These are phyloP conservation scores for Tarenaya hassleriana DNA, from an alignment of 345 rosid genomes.

Conservation along the genomic window DNA sequence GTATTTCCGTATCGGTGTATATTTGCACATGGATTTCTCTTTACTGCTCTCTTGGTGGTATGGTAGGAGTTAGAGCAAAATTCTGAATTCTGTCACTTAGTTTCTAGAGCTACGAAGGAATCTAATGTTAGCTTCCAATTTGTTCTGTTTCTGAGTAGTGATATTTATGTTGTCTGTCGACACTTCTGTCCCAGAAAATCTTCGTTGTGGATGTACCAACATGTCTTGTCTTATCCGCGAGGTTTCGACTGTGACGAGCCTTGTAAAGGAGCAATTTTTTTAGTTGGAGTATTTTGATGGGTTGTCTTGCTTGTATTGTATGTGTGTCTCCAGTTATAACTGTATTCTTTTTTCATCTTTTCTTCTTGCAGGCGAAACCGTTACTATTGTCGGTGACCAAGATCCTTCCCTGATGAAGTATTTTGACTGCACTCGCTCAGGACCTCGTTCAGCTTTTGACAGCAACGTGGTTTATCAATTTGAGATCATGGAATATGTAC, in stretches of 20 bases:
- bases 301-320: neutral
- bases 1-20: neutral
- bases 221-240: neutral
- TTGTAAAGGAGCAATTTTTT: neutral
- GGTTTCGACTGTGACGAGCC: neutral
- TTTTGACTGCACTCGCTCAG: constrained; percentile 92
- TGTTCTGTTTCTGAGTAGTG: neutral
- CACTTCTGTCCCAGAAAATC: neutral
- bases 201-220: neutral
- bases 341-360: constrained; percentile 9
- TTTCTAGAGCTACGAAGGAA: too few species aligned
- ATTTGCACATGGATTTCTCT: constrained; percentile 6
- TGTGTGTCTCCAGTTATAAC: constrained; percentile 12
- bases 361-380: constrained; percentile 65
- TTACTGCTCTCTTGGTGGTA: too few species aligned
- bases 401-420: constrained; percentile 69
- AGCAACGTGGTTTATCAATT: constrained; percentile 88
- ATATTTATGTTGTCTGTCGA: constrained; percentile 5
- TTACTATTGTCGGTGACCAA: constrained; percentile 80
- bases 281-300: neutral
- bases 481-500: constrained; percentile 95
- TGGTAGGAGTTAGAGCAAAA: too few species aligned
- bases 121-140: too few species aligned
- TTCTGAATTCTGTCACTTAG: too few species aligned
- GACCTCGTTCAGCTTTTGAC: constrained; percentile 90